Evolutionary conservation across 1,139 yeast species (phyloP).

Genomic region (Magnusiomyces suaveolens): DNA sequence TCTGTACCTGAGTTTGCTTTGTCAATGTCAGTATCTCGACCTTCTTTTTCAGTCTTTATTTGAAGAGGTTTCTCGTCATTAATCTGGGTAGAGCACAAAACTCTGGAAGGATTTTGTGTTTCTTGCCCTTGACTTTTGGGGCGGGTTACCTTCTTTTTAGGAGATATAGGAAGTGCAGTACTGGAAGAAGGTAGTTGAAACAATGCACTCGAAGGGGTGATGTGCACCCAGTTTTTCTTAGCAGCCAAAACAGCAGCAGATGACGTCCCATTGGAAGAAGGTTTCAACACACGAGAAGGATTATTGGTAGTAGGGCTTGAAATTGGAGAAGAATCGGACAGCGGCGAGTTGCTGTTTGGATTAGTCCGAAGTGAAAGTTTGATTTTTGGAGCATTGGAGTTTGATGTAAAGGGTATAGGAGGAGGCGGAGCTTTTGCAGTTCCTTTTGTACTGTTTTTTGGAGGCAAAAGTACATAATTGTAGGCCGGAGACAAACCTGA

Average conservation of each 20-base stretch:
- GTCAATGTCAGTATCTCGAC: no score
- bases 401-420: not conserved
- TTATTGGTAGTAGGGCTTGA: not conserved
- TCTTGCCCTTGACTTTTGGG: not conserved
- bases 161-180: not conserved
- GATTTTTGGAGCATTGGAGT: no score
- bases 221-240: not conserved
- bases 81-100: no score
- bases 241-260: no score
- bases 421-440: not conserved
- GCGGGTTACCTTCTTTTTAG: not conserved
- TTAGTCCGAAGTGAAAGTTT: no score
- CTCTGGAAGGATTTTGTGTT: no score
- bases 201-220: not conserved
- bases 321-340: not conserved
- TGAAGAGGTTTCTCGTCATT: no score
- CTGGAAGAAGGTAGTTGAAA: not conserved
- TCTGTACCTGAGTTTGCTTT: no score
- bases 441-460: not conserved
- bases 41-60: no score
- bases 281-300: not conserved
- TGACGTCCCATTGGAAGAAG: no score
- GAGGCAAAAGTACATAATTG: not conserved
- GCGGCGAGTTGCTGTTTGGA: not conserved
- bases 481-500: not conserved